Base-by-base conservation (phyloP, 2,329 filamentous ascomycete species). In the Stemphylium beticola region DNA sequence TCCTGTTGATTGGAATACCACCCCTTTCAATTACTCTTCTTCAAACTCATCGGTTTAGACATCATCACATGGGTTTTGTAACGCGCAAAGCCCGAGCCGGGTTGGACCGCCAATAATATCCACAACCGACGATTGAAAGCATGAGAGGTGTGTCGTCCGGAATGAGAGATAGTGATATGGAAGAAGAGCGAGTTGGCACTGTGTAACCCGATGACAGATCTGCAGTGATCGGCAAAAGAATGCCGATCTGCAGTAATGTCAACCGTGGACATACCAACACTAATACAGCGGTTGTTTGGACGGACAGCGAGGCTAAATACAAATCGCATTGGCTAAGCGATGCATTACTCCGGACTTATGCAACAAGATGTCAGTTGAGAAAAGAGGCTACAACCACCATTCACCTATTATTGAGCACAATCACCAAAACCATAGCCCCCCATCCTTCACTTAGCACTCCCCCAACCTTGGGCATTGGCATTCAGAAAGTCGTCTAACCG, bases 391-490 rank as follows among this genome's bases (percentile, higher is more conserved):
- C 22, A 20, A 11, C 33, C 42, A 4, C 29, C 36, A 29, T 15
- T 52, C 17, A 15, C 51, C 14, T 29, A 50, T 11, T 24, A 32
- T 10, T 18, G 26, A 17, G 14, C 15, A 32, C 26, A 36, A 20
- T 10, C 26, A 29, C 26, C 24, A 42, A 15, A 14, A 36, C 8
- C 4, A 40, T 18, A 14, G 18, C 15, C 4, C 60, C 60, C 62
- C 57, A 62, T 63, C 49, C 45, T 59, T 57, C 43, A 26, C 38
- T 14, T 34, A 48, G 10, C 38, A 33, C 14, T 57, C 49, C 57
- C 58, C 61, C 57, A 63, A 66, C 54, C 46, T 62, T 56, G 56
- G 47, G 57, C 50, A 66, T 65, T 67, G 63, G 62, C 62, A 46
- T 41, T 18, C 33, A 47, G 26, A 11, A 49, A 20, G 41, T 50